A percentile compares a stretch with the other conserved stretches of the same genome.
Conservation (phyloP, 1,139 yeast genomes). For the Hansenula sp. region DNA sequence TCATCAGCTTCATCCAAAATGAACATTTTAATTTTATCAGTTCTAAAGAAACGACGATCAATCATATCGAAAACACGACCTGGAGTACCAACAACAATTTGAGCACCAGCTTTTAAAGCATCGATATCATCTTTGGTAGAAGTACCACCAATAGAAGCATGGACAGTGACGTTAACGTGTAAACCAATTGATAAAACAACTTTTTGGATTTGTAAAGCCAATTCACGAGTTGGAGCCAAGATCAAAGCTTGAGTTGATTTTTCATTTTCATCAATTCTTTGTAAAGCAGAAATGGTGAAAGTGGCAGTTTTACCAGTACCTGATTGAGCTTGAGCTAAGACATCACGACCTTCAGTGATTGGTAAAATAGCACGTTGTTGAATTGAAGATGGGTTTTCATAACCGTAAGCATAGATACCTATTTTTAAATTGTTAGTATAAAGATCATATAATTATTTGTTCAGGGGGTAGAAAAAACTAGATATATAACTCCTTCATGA, state of each 20-base stretch:
- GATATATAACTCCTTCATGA: too few species aligned
- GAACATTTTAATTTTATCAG: constrained; percentile 92
- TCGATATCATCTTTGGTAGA: constrained; percentile 87
- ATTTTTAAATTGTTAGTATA: constrained; percentile 10
- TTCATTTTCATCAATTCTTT: constrained; percentile 70
- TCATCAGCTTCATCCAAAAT: constrained; percentile 99
- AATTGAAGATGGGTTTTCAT: constrained; percentile 95
- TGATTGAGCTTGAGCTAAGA: constrained; percentile 98
- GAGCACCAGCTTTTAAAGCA: constrained; percentile 90
- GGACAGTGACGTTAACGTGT: constrained; percentile 91
- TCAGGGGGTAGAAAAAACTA: not conserved
- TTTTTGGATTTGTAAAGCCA: constrained; percentile 96
- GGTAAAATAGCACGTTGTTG: constrained; percentile 98
- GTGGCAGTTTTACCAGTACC: constrained; percentile 99
- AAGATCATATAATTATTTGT: not conserved
- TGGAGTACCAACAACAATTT: constrained; percentile 97
- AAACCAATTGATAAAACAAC: constrained; percentile 92
- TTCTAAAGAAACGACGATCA: constrained; percentile 86
- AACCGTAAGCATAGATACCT: constrained; percentile 94
- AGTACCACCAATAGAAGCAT: constrained; percentile 99
- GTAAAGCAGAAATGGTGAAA: constrained; percentile 94
- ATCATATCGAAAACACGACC: constrained; percentile 99
- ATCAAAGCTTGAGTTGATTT: constrained; percentile 90
- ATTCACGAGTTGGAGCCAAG: constrained; percentile 98
- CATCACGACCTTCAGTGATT: constrained; percentile 94